Base-by-base conservation (phyloP, 2,329 filamentous ascomycete species). In the Ophiostoma montium region DNA sequence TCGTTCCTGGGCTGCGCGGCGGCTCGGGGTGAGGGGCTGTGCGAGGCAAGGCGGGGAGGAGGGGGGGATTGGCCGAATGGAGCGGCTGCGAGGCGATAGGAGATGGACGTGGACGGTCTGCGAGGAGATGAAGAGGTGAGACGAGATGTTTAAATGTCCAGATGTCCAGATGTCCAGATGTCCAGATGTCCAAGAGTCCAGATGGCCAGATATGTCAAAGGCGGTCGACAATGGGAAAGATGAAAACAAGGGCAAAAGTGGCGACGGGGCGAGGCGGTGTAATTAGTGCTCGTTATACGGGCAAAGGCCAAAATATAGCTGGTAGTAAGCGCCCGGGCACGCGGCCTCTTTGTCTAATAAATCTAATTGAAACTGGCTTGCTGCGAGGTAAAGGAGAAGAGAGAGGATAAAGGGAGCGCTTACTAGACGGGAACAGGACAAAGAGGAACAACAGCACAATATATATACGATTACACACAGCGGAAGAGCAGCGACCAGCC, bases 221-320 rank as follows among this genome's bases (percentile, higher is more conserved):
- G 16, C 9, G 19, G 11, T 42, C 39, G 35, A 30, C 16, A n/a
- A 21, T 21, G 39, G 39, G 15, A 30, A 27, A 21, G 7, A 19
- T 16, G 19, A 18, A 18, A 11, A 10, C 16, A 16, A 23, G 18
- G 23, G 42, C 11, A 7, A 16, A 30, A 44, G 42, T 44, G 42
- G 42, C 42, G 42, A 21, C 42, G 27, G 41, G 41, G n/a, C n/a
- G 27, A 43, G 41, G 42, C 42, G 42, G 42, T 44, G 42, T 44
- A 30, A 27, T 23, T 23, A 44, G 42, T 19, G 4, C 23, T 44
- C 8, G 31, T 44, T 12, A 16, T 27, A 16, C 12, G 9, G 8
- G 18, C 13, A 21, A 8, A 41, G 21, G 18, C 21, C 21, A 39
- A 19, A 12, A 16, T 5, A 8, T 21, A 39, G 18, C 21, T 16